These are phyloP conservation scores for Beauveria australis DNA, from an alignment of 2,329 filamentous ascomycete genomes.

Conservation along the genomic window DNA sequence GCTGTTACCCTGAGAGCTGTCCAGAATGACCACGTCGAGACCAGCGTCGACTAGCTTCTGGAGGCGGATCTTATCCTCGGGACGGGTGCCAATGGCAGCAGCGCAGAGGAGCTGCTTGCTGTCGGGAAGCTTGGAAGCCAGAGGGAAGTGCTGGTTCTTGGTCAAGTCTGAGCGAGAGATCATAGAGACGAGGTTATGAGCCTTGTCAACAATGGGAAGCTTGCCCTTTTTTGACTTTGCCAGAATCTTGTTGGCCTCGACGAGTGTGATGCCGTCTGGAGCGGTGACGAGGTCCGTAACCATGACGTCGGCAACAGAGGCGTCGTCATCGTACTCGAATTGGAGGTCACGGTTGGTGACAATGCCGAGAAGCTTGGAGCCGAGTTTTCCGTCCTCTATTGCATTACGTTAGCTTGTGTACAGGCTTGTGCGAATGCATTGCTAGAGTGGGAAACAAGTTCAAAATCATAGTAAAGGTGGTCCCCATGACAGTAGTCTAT, in stretches of 20 bases:
- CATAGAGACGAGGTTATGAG: slow-evolving; percentile 82
- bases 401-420: not conserved
- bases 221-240: slow-evolving; percentile 98
- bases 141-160: slow-evolving; percentile 96
- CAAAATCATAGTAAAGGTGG: slow-evolving; percentile 27
- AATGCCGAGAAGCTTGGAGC: slow-evolving; percentile 93
- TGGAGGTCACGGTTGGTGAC: slow-evolving; percentile 97
- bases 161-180: slow-evolving; percentile 92
- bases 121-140: slow-evolving; percentile 90
- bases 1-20: slow-evolving; percentile 96
- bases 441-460: slow-evolving; percentile 7
- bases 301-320: slow-evolving; percentile 84
- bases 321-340: slow-evolving; percentile 71
- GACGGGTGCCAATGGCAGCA: slow-evolving; percentile 89
- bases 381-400: slow-evolving; percentile 80
- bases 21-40: slow-evolving; percentile 88
- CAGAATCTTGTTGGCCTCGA: slow-evolving; percentile 87
- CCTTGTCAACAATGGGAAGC: slow-evolving; percentile 80
- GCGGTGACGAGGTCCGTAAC: slow-evolving; percentile 90
- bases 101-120: slow-evolving; percentile 97
- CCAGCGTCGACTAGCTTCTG: slow-evolving; percentile 87
- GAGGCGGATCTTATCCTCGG: slow-evolving; percentile 82
- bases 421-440: not conserved
- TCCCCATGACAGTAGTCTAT: slow-evolving; percentile 88
- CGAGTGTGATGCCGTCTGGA: slow-evolving; percentile 68